A percentile compares a stretch with the other conserved stretches of the same genome.
Conservation (phyloP, 2,329 filamentous ascomycete genomes). For the Nemania diffusa region DNA sequence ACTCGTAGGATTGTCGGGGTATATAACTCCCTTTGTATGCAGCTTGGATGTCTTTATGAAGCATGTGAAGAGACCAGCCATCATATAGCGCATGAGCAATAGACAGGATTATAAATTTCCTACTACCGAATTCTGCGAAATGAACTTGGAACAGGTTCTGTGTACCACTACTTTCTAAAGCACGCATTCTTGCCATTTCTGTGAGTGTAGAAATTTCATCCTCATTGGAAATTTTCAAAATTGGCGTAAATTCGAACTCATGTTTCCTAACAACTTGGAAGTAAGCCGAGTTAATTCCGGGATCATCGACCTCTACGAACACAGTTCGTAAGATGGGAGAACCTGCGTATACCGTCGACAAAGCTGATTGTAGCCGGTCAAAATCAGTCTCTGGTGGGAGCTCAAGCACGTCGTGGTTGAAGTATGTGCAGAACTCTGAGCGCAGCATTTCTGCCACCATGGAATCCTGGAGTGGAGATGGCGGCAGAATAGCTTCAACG, state of each 20-base stretch:
- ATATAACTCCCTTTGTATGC: conserved; percentile 65
- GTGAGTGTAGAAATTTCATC: conserved; percentile 53
- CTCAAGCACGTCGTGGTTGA: conserved; percentile 82
- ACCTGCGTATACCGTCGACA: conserved; percentile 65
- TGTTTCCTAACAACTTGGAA: conserved; percentile 59
- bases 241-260: conserved; percentile 36
- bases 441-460: conserved; percentile 85
- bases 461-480: conserved; percentile 86
- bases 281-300: conserved; percentile 61
- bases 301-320: conserved; percentile 74
- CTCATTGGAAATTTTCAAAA: conserved; percentile 41
- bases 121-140: conserved; percentile 50
- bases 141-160: conserved; percentile 61
- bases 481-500: conserved; percentile 72
- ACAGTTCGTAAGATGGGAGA: conserved; percentile 80
- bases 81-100: conserved; percentile 91
- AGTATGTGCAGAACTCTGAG: conserved; percentile 80
- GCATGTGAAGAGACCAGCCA: conserved; percentile 80
- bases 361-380: conserved; percentile 67
- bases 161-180: conserved; percentile 51
- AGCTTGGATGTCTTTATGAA: conserved; percentile 76
- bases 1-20: conserved; percentile 60
- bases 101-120: conserved; percentile 68
- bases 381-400: conserved; percentile 66
- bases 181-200: conserved; percentile 51